Conservation (phyloP, 345 rosid genomes). For the Eucalyptus cloeziana region DNA sequence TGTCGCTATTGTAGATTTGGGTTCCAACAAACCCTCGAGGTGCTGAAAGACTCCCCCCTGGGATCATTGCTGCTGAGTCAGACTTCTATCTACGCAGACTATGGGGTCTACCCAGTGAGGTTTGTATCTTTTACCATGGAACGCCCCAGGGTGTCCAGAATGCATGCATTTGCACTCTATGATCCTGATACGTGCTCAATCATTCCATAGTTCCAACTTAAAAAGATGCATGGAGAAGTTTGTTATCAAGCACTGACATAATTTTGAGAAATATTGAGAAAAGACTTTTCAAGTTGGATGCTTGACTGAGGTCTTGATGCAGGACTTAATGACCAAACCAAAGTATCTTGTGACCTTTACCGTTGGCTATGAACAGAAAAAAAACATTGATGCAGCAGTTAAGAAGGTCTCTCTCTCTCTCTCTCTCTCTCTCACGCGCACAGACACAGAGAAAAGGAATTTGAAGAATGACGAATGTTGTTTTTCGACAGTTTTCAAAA, state of each 20-base stretch:
- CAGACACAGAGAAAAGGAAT: background rate
- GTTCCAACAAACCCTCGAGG: conserved; percentile 87
- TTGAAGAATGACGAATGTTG: background rate
- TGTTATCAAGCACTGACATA: background rate
- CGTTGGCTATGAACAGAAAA: conserved; percentile 72
- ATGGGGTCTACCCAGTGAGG: conserved; percentile 87
- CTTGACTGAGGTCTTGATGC: conserved; percentile 27
- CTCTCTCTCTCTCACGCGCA: background rate
- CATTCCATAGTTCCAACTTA: background rate
- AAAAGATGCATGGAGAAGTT: background rate
- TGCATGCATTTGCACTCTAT: background rate
- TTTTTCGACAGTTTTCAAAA: conserved; percentile 66
- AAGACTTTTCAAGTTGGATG: background rate
- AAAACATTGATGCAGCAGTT: conserved; percentile 71
- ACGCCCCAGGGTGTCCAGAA: background rate
- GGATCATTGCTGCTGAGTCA: conserved; percentile 60
- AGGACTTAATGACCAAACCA: conserved; percentile 56
- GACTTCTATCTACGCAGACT: conserved; percentile 67
- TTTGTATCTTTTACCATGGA: background rate
- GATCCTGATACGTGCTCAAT: background rate
- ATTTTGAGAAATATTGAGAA: background rate
- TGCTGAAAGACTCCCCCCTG: conserved; percentile 88
- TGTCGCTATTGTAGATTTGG: conserved; percentile 59
- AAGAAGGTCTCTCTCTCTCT: conserved; percentile 40
- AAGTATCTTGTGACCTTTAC: conserved; percentile 88